phyloP scores from a whole-genome alignment of 106 monocot species.

The Dactylorhiza incarnata region DNA sequence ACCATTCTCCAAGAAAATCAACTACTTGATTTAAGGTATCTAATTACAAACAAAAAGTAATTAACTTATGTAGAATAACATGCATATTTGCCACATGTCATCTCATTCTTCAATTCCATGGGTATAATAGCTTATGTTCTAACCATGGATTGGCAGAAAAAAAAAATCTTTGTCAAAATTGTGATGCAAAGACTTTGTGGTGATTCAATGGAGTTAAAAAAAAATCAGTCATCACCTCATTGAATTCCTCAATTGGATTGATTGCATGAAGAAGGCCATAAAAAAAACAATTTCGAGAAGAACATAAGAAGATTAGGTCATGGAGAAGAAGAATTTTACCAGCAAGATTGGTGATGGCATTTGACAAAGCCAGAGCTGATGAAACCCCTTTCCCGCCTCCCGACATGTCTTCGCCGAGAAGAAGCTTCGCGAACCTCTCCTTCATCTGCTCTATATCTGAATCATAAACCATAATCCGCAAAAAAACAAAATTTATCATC shows the following conservation, averaged over 20 bases:
- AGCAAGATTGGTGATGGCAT: constrained; percentile 34
- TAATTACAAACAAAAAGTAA: too few relatives aligned
- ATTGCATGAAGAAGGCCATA: not conserved
- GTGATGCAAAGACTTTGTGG: not conserved
- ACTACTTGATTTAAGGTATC: too few relatives aligned
- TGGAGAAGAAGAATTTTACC: constrained; percentile 4
- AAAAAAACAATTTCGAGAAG: not conserved
- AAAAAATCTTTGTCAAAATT: too few relatives aligned
- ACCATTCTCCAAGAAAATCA: too few relatives aligned
- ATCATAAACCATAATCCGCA: not conserved
- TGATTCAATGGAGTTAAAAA: not conserved
- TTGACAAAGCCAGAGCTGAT: constrained; percentile 28
- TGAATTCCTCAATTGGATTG: not conserved
- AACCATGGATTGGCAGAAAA: too few relatives aligned
- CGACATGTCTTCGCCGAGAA: constrained; percentile 34
- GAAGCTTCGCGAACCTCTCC: constrained; percentile 31
- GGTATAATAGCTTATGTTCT: too few relatives aligned
- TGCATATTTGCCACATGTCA: too few relatives aligned
- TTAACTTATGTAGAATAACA: too few relatives aligned
- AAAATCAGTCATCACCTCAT: not conserved
- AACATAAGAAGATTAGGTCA: not conserved
- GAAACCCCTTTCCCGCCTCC: constrained; percentile 35
- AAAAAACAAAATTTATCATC: not conserved
- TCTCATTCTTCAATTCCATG: too few relatives aligned
- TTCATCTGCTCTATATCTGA: constrained; percentile 20